Base-by-base conservation (phyloP, 768 basidiomycete species). In the Trametes gibbosa region DNA sequence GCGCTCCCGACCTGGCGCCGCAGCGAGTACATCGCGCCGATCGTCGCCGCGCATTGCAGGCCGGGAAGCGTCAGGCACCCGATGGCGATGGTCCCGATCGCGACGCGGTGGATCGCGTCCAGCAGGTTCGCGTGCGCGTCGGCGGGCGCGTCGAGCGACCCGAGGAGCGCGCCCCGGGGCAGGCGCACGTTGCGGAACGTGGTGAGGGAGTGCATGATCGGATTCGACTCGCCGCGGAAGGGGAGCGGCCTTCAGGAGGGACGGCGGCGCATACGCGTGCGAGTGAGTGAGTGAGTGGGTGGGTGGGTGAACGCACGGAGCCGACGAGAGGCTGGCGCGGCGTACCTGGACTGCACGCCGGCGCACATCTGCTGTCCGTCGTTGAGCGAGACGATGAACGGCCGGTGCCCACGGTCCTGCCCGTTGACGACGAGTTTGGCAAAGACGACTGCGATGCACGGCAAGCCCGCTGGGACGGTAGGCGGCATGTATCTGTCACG, bases 151-250 rank as follows among this genome's bases (percentile, higher is more conserved):
- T 60, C 59, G 52, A 61, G 27, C 3, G 46, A 17, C 56, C 73
- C 62, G n/a, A 78, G 68, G 21, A 78, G 64, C 7, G 76, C 72
- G 0, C 43, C 50, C 24, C 51, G 34, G 1, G 76, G 71, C 19
- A 78, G 66, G 2, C 62, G 58, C 49, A 78, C 74, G 41, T 70
- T 65, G 39, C 71, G 37, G 67, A 79, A 79, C 12, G 56, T 68
- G 0, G 77, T 78, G 24, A 78, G 50, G 1, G 70, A 39, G 56
- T 77, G 77, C 27, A 69, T 65, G 34, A 78, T 57, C 1, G 75
- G 76, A 8, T 51, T 34, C 0, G 73, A 57, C 1, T 70, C 68
- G 3, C 67, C 73, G 10, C 77, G 70, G 67, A 61, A 71, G 41
- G 65, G 62, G 34, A 64, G 63, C 21, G 69, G 59, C 49, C 68